A percentile compares a stretch with the other conserved stretches of the same genome.
Conservation (phyloP, 768 basidiomycete genomes). For the Tricholoma matsutake region DNA sequence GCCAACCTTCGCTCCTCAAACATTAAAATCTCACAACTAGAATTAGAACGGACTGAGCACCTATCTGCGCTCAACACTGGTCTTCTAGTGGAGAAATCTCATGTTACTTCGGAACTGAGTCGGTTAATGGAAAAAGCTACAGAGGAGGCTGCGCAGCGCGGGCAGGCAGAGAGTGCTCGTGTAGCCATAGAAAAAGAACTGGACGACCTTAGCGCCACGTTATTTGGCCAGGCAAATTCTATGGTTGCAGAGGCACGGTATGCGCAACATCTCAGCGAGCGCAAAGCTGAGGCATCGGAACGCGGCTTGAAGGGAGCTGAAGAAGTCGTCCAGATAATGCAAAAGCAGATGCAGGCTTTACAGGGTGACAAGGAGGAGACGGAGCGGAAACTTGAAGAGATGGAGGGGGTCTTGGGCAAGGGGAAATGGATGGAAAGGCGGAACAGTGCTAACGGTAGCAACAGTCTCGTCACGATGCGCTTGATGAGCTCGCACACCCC, state of each 20-base stretch:
- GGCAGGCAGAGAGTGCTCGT: conserved; percentile 84
- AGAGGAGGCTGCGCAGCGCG: conserved; percentile 88
- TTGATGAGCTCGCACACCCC: conserved; percentile 69
- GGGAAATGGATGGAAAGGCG: conserved; percentile 62
- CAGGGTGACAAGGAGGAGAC: conserved; percentile 63
- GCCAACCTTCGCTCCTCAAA: conserved; percentile 56
- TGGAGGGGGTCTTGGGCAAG: conserved; percentile 55
- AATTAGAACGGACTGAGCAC: conserved; percentile 83
- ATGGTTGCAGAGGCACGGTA: conserved; percentile 97
- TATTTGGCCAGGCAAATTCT: conserved; percentile 91
- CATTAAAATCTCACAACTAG: conserved; percentile 72
- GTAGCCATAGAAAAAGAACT: conserved; percentile 88
- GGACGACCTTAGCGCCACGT: conserved; percentile 85
- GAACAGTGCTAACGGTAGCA: conserved; percentile 22
- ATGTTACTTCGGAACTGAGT: conserved; percentile 89
- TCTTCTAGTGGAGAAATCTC: conserved; percentile 83
- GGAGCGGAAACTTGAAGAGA: conserved; percentile 49
- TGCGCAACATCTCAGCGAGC: conserved; percentile 59
- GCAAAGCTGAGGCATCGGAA: conserved; percentile 76
- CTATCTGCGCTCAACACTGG: conserved; percentile 89
- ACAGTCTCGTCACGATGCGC: conserved; percentile 34
- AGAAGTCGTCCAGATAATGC: conserved; percentile 81
- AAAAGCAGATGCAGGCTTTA: conserved; percentile 77
- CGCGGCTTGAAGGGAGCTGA: conserved; percentile 78
- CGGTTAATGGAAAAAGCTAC: conserved; percentile 94